Evolutionary conservation across 139 green algal species (phyloP).

Genomic region (Prasinococcaceae sp.): DNA sequence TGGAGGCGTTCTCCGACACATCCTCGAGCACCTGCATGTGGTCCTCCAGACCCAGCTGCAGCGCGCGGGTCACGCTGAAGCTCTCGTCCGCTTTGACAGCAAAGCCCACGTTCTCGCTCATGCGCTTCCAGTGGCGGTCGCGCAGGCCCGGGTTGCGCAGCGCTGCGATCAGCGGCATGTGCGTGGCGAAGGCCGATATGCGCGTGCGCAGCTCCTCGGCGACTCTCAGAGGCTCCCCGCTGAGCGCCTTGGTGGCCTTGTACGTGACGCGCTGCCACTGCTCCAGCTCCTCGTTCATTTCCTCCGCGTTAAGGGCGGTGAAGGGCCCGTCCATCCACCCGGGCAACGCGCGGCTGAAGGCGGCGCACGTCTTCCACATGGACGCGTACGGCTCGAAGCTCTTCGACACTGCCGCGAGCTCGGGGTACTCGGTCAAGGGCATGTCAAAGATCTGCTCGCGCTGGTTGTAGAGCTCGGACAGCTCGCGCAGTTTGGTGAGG

Average conservation of each 20-base stretch:
- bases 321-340: constrained; percentile 36
- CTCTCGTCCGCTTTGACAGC: constrained; percentile 44
- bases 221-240: constrained; percentile 11
- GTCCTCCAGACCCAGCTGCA: constrained; percentile 45
- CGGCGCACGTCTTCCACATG: constrained; percentile 33
- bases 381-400: constrained; percentile 37
- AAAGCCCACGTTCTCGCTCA: constrained; percentile 41
- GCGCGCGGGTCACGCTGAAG: constrained; percentile 43
- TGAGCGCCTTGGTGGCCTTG: constrained; percentile 26
- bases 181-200: constrained; percentile 49
- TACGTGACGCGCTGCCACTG: constrained; percentile 32
- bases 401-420: constrained; percentile 31
- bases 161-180: constrained; percentile 28
- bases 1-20: constrained; percentile 37
- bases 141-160: constrained; percentile 35
- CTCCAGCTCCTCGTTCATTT: constrained; percentile 36
- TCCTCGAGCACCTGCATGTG: constrained; percentile 49
- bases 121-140: constrained; percentile 36
- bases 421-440: constrained; percentile 34
- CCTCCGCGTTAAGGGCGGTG: constrained; percentile 29
- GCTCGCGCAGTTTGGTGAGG: constrained; percentile 20
- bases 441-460: constrained; percentile 54
- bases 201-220: constrained; percentile 27
- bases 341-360: constrained; percentile 40
- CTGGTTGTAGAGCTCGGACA: constrained; percentile 43